A percentile compares a stretch with the other conserved stretches of the same genome.
phyloP scores from a whole-genome alignment of 2,329 filamentous ascomycete species.

The Keithomyces neogunnii region DNA sequence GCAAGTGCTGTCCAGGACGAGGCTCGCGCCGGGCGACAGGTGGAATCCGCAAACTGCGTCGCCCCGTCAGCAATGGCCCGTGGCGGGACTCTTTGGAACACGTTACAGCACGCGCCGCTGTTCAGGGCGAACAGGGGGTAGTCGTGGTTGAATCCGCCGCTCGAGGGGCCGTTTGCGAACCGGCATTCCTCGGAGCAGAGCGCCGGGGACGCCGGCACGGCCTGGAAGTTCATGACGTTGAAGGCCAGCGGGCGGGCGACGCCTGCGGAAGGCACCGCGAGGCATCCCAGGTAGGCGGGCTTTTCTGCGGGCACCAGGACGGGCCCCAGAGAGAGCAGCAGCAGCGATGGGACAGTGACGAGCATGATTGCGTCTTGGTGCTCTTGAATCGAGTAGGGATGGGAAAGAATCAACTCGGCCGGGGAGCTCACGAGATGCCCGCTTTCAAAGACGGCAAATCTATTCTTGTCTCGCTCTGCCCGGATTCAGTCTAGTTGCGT shows the following conservation, averaged over 20 bases:
- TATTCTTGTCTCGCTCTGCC: no score
- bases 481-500: no score
- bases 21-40: neutral
- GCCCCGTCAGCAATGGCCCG: neutral
- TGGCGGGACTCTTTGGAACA: neutral
- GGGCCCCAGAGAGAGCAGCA: neutral
- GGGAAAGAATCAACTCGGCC: no score
- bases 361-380: neutral
- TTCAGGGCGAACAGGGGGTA: neutral
- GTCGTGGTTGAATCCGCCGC: neutral
- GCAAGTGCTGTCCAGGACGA: neutral
- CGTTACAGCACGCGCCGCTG: neutral
- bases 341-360: neutral
- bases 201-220: neutral
- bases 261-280: neutral
- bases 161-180: neutral
- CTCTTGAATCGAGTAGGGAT: no score
- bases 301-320: neutral
- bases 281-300: neutral
- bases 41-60: neutral
- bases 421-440: no score
- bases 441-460: no score
- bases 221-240: neutral
- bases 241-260: neutral
- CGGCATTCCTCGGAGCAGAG: neutral